Percentiles rank a stretch among this genome's conserved stretches.
These are phyloP conservation scores for Dendryphion nanum DNA, from an alignment of 2,329 filamentous ascomycete genomes.

Conservation along the genomic window DNA sequence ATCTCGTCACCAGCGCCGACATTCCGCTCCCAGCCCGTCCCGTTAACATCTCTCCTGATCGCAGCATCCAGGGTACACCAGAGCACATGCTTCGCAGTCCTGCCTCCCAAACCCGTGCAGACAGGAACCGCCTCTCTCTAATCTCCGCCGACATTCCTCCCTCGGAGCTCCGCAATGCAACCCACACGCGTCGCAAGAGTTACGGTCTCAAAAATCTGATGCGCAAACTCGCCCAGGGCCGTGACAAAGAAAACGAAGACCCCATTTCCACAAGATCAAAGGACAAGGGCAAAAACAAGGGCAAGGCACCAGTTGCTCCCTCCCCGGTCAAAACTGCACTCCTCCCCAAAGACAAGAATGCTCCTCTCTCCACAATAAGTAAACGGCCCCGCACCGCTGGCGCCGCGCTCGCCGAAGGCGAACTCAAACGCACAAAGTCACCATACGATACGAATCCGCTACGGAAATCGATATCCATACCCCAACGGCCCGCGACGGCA, in stretches of 20 bases:
- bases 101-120: conserved; percentile 2
- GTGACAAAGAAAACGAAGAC: conserved; percentile 3
- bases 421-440: no score
- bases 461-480: no score
- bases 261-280: background rate
- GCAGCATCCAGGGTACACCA: conserved; percentile 20
- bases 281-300: conserved; percentile 3
- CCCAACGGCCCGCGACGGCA: conserved; percentile 3
- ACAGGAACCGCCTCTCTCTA: conserved; percentile 13
- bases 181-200: conserved; percentile 18
- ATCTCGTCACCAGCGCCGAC: conserved; percentile 10
- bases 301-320: conserved; percentile 1
- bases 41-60: conserved; percentile 1
- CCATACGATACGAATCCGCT: no score
- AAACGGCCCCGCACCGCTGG: conserved; percentile 14
- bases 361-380: no score
- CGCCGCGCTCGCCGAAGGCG: no score
- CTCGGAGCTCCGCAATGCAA: conserved; percentile 19
- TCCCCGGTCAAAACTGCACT: conserved; percentile 10
- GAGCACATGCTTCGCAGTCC: conserved; percentile 1
- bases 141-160: conserved; percentile 23
- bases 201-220: conserved; percentile 26
- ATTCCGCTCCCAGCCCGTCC: conserved; percentile 6
- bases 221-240: conserved; percentile 21
- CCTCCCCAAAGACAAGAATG: conserved; percentile 13